These are phyloP conservation scores for Calocera cornea DNA, from an alignment of 768 basidiomycete genomes.

Conservation along the genomic window DNA sequence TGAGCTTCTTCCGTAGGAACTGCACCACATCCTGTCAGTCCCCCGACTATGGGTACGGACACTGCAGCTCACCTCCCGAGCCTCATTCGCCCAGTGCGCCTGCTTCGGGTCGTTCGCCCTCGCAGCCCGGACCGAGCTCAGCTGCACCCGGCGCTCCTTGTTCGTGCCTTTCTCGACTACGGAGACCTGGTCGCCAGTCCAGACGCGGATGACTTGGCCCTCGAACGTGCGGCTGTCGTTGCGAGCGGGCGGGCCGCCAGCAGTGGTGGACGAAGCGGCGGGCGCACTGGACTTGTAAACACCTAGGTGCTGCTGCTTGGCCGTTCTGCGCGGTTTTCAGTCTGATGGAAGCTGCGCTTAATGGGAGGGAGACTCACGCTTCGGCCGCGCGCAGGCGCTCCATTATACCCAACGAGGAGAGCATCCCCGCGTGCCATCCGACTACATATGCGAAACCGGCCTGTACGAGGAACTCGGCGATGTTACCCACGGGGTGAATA, in stretches of 20 bases:
- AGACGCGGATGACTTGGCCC: constrained; percentile 69
- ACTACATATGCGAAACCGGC: constrained; percentile 82
- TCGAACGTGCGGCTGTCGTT: constrained; percentile 39
- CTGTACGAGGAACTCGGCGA: constrained; percentile 75
- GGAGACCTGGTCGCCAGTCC: constrained; percentile 86
- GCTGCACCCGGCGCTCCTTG: constrained; percentile 69
- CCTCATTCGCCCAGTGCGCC: constrained; percentile 79
- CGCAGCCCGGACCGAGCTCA: constrained; percentile 65
- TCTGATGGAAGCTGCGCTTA: neutral
- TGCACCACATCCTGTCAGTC: constrained; percentile 12
- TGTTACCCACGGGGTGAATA: constrained; percentile 84
- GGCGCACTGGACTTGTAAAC: constrained; percentile 50
- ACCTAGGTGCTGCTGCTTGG: constrained; percentile 58
- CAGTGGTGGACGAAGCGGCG: constrained; percentile 24
- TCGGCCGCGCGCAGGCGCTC: constrained; percentile 79
- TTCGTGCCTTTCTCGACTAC: constrained; percentile 56
- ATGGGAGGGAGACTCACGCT: constrained; percentile 24
- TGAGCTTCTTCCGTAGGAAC: constrained; percentile 79
- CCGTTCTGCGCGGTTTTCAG: constrained; percentile 22
- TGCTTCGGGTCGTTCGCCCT: constrained; percentile 79
- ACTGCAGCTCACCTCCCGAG: constrained; percentile 42
- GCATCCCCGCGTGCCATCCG: constrained; percentile 96
- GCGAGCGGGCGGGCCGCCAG: constrained; percentile 25
- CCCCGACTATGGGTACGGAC: neutral
- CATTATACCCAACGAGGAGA: constrained; percentile 71